phyloP scores from a whole-genome alignment of 2,329 filamentous ascomycete species.

The Blastomyces silverae region DNA sequence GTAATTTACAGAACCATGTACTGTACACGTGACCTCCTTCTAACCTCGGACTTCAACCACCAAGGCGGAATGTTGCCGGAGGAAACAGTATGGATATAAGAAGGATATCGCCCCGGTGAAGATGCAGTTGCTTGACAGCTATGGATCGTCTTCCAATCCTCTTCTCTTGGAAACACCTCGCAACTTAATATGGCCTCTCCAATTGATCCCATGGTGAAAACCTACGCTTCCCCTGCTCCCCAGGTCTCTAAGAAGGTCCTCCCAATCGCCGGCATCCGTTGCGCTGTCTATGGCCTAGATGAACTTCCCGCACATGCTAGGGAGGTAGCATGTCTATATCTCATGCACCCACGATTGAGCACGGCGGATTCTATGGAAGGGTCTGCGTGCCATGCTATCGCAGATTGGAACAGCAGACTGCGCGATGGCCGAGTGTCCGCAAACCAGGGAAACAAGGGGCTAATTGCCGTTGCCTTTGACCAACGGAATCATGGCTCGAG shows the following conservation, averaged over 20 bases:
- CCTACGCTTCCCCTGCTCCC: slow-evolving; percentile 21
- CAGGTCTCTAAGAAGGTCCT: slow-evolving; percentile 58
- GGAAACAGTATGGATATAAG: neutral
- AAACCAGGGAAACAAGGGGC: slow-evolving; percentile 43
- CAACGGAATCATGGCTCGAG: slow-evolving; percentile 86
- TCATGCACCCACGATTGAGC: slow-evolving; percentile 72
- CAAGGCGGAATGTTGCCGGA: neutral
- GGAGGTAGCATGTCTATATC: slow-evolving; percentile 74
- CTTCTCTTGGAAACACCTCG: neutral
- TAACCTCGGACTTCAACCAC: slow-evolving; percentile 8
- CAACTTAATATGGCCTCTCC: slow-evolving; percentile 31
- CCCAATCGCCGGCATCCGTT: slow-evolving; percentile 69
- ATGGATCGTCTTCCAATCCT: neutral
- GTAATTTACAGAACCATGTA: neutral
- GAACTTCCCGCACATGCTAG: slow-evolving; percentile 56
- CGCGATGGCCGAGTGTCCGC: slow-evolving; percentile 28
- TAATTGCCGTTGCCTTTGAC: slow-evolving; percentile 82
- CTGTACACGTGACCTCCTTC: neutral
- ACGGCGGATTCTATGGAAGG: slow-evolving; percentile 66
- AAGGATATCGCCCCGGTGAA: neutral
- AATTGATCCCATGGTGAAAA: slow-evolving; percentile 31
- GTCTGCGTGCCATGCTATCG: slow-evolving; percentile 62
- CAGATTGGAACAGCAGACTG: slow-evolving; percentile 56
- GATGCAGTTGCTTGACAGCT: neutral
- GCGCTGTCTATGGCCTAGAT: slow-evolving; percentile 72